A percentile compares a stretch with the other conserved stretches of the same genome.
Conservation (phyloP, 2,329 filamentous ascomycete genomes). For the Arthroderma uncinatum region DNA sequence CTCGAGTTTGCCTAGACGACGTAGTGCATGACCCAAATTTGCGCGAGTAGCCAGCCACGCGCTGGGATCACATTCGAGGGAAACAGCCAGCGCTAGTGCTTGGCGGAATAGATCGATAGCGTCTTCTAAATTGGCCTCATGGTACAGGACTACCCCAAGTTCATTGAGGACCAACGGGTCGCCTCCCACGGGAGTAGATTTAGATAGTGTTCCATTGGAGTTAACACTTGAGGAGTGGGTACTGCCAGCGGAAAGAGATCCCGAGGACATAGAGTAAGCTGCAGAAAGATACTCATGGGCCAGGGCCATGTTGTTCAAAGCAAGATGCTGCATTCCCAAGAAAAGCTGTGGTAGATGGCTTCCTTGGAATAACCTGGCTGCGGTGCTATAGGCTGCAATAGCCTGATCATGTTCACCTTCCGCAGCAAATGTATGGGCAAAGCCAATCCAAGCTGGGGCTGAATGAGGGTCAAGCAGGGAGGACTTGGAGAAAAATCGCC, state of each 20-base stretch:
- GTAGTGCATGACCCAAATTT: slow-evolving; percentile 80
- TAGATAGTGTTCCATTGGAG: slow-evolving; percentile 28
- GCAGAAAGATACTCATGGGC: slow-evolving; percentile 91
- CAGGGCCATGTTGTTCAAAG: slow-evolving; percentile 85
- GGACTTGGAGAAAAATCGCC: slow-evolving; percentile 92
- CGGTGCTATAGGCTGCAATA: slow-evolving; percentile 93
- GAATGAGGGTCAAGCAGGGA: slow-evolving; percentile 97
- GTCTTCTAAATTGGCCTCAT: slow-evolving; percentile 66
- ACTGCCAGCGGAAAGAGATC: slow-evolving; percentile 24
- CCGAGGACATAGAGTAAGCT: slow-evolving; percentile 54
- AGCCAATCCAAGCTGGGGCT: slow-evolving; percentile 95
- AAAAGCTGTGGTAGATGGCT: slow-evolving; percentile 94
- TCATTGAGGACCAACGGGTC: slow-evolving; percentile 91
- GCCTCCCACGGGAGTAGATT: slow-evolving; percentile 35
- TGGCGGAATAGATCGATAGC: slow-evolving; percentile 67
- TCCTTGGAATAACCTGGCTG: slow-evolving; percentile 87
- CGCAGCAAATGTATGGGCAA: slow-evolving; percentile 93
- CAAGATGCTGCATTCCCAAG: slow-evolving; percentile 95
- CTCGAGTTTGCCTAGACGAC: slow-evolving; percentile 57
- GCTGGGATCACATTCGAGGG: slow-evolving; percentile 69
- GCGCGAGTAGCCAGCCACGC: slow-evolving; percentile 76
- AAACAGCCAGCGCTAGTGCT: slow-evolving; percentile 64
- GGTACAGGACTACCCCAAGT: slow-evolving; percentile 90
- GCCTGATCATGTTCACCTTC: slow-evolving; percentile 98
- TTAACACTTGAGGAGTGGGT: slow-evolving; percentile 18